These are phyloP conservation scores for Lactarius trivialis DNA, from an alignment of 768 basidiomycete species.

Conservation along the genomic window DNA sequence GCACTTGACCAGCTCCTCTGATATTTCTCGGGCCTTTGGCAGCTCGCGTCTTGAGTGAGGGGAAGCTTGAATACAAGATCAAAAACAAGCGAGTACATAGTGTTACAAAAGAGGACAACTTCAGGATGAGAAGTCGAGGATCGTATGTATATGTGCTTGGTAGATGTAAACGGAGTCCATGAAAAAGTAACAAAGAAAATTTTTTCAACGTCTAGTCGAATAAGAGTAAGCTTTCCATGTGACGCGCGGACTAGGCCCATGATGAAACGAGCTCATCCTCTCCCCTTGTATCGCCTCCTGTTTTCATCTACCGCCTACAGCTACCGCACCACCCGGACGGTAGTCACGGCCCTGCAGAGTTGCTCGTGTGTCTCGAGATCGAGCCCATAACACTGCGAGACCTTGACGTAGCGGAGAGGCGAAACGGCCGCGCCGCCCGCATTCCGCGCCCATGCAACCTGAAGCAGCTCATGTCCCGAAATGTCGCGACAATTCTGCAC, in stretches of 20 bases:
- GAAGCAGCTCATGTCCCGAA: conserved; percentile 29
- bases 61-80: conserved; percentile 10
- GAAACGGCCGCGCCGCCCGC: conserved; percentile 22
- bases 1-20: neutral
- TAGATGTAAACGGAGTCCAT: conserved; percentile 9
- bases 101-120: conserved; percentile 8
- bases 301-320: neutral
- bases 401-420: conserved; percentile 25
- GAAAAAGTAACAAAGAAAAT: neutral
- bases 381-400: conserved; percentile 27
- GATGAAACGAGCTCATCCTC: neutral
- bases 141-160: conserved; percentile 11
- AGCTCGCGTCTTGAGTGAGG: neutral
- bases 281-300: neutral
- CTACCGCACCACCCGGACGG: conserved; percentile 24
- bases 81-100: conserved; percentile 11
- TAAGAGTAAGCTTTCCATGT: neutral
- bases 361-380: conserved; percentile 26
- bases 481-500: conserved; percentile 29
- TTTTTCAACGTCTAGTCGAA: neutral
- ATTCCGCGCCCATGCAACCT: conserved; percentile 25
- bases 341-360: conserved; percentile 24
- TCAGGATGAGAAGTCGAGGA: neutral
- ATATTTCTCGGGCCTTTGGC: neutral
- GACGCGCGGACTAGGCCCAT: neutral